A percentile compares a stretch with the other conserved stretches of the same genome.
Conservation (phyloP, 2,329 filamentous ascomycete species). For the Niveomyces coronatus region DNA sequence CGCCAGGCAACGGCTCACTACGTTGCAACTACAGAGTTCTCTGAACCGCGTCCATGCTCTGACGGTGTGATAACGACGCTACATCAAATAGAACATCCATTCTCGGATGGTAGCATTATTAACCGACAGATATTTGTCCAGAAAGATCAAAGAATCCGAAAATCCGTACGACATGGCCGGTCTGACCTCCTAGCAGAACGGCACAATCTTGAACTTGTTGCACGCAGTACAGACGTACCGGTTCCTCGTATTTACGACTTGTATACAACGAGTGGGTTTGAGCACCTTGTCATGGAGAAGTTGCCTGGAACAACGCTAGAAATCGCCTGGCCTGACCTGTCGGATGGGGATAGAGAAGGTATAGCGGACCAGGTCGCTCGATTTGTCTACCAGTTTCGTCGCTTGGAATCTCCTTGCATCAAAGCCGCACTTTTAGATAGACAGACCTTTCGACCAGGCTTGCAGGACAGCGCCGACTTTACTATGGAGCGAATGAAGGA, state of each 20-base stretch:
- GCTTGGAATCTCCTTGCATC: neutral
- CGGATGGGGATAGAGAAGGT: neutral
- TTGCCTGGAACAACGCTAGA: neutral
- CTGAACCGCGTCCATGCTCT: neutral
- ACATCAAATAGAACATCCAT: neutral
- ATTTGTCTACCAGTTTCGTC: slow-evolving; percentile 2
- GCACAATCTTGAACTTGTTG: slow-evolving; percentile 4
- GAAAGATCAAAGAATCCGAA: slow-evolving; percentile 1
- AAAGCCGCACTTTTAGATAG: slow-evolving; percentile 1
- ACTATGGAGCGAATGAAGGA: slow-evolving; percentile 3
- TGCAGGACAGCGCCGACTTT: neutral
- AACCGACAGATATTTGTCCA: neutral
- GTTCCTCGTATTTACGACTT: slow-evolving; percentile 3
- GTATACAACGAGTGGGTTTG: neutral
- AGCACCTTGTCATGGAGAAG: slow-evolving; percentile 3
- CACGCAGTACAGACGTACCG: neutral
- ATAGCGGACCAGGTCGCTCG: slow-evolving; percentile 1
- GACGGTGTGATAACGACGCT: neutral
- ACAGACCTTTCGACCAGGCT: neutral
- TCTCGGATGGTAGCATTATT: slow-evolving; percentile 3
- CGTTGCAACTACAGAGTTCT: neutral
- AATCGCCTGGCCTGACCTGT: slow-evolving; percentile 1
- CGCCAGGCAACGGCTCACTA: slow-evolving; percentile 4
- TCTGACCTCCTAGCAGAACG: slow-evolving; percentile 3
- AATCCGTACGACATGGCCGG: neutral